Evolutionary conservation across 352 stramenopile species (phyloP).

Genomic region (Phytophthora fragariae): DNA sequence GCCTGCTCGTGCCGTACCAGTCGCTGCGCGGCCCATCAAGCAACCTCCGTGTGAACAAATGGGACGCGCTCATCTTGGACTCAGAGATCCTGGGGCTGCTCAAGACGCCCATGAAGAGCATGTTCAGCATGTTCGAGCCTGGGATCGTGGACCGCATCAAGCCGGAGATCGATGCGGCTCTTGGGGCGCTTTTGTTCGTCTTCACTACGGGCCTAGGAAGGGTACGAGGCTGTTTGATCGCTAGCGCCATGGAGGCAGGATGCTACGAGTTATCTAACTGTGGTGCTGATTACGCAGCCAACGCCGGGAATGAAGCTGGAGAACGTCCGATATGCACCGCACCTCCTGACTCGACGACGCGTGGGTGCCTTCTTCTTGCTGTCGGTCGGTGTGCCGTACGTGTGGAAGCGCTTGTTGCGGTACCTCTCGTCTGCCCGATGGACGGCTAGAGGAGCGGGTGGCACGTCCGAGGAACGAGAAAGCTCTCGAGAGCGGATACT

Average conservation of each 20-base stretch:
- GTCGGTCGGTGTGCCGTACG: conserved; percentile 75
- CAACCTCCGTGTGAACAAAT: conserved; percentile 84
- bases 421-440: conserved; percentile 67
- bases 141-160: conserved; percentile 70
- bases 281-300: conserved; percentile 43
- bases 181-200: conserved; percentile 63
- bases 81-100: conserved; percentile 80
- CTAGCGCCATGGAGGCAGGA: not conserved
- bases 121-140: conserved; percentile 84
- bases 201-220: conserved; percentile 71
- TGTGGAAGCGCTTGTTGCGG: conserved; percentile 77
- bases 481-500: conserved; percentile 44
- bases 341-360: conserved; percentile 56
- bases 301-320: conserved; percentile 89
- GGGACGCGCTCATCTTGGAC: conserved; percentile 84
- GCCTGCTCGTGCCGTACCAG: conserved; percentile 50
- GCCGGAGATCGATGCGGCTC: conserved; percentile 73
- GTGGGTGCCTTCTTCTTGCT: conserved; percentile 71
- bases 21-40: conserved; percentile 51
- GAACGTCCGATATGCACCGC: conserved; percentile 69
- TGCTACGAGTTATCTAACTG: conserved; percentile 6
- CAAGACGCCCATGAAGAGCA: conserved; percentile 76
- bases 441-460: conserved; percentile 26
- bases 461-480: conserved; percentile 10
- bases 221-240: conserved; percentile 39